Evolutionary conservation across 2,329 filamentous ascomycete species (phyloP).

Genomic region (Esteya vermicola): DNA sequence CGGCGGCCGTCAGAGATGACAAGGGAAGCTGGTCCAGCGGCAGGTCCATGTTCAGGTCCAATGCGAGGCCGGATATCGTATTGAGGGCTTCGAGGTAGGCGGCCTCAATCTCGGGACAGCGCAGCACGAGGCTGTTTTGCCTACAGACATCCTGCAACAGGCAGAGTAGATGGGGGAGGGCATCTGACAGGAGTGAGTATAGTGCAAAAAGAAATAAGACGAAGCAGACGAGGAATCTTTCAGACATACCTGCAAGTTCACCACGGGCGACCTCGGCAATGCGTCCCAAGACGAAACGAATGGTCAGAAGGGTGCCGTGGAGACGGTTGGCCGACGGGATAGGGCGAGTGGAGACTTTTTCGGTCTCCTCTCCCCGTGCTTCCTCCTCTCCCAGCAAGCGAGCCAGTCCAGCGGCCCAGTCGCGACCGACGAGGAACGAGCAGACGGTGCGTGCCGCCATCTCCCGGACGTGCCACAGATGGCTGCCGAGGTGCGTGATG

Average conservation of each 20-base stretch:
- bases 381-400: constrained; percentile 19
- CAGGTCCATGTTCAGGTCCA: neutral
- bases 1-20: neutral
- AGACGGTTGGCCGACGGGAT: constrained; percentile 30
- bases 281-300: constrained; percentile 40
- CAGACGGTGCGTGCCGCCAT: constrained; percentile 63
- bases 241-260: constrained; percentile 21
- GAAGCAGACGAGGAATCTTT: neutral
- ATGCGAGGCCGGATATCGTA: constrained; percentile 16
- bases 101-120: constrained; percentile 26
- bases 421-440: constrained; percentile 40
- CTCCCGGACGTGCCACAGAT: constrained; percentile 68
- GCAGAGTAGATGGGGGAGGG: constrained; percentile 1
- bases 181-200: neutral
- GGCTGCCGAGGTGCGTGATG: constrained; percentile 48
- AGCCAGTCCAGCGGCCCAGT: constrained; percentile 30
- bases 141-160: constrained; percentile 4
- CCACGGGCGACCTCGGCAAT: constrained; percentile 26
- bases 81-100: constrained; percentile 33
- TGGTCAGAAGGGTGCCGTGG: constrained; percentile 43
- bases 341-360: no score
- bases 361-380: constrained; percentile 8
- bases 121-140: constrained; percentile 4
- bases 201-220: neutral
- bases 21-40: neutral